Conservation (phyloP, 805 yeast species). For the Barnettozyma siamensis region DNA sequence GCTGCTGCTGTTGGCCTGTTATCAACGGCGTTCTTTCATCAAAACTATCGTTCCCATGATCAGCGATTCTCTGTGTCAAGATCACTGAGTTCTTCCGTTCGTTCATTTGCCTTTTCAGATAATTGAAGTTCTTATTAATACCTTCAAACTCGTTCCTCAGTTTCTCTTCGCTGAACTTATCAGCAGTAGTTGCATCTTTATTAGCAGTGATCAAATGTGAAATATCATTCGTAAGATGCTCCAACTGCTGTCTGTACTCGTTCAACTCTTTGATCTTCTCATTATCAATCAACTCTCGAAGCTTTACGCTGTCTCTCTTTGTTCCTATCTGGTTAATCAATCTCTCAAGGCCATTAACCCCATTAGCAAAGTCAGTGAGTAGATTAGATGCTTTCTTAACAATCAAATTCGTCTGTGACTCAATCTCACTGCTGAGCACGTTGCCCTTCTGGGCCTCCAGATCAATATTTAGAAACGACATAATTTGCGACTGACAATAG, state of each 20-base stretch:
- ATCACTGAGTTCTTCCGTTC: conserved; percentile 41
- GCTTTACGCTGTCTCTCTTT: conserved; percentile 31
- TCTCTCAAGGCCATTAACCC: conserved; percentile 45
- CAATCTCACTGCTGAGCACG: conserved; percentile 1
- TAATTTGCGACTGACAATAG: no score
- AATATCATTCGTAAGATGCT: conserved; percentile 27
- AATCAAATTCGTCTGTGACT: conserved; percentile 17
- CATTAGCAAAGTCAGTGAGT: conserved; percentile 38
- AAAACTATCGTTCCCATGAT: conserved; percentile 16
- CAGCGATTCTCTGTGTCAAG: conserved; percentile 26
- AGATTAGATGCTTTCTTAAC: conserved; percentile 24
- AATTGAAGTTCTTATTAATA: conserved; percentile 40
- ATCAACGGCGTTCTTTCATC: conserved; percentile 20
- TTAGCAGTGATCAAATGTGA: conserved; percentile 18
- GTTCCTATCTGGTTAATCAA: conserved; percentile 48
- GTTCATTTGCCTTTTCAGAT: conserved; percentile 39
- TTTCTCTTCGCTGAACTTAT: conserved; percentile 31
- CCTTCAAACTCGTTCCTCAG: conserved; percentile 50
- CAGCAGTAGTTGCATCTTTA: conserved; percentile 13
- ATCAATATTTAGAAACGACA: conserved; percentile 27
- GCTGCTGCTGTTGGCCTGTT: conserved; percentile 26
- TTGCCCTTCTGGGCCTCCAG: conserved; percentile 24
- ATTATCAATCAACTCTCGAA: conserved; percentile 30
- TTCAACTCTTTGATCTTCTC: conserved; percentile 15
- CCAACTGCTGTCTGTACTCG: conserved; percentile 28